Evolutionary conservation across 2,329 filamentous ascomycete species (phyloP).

Genomic region (Trichophyton verrucosum): DNA sequence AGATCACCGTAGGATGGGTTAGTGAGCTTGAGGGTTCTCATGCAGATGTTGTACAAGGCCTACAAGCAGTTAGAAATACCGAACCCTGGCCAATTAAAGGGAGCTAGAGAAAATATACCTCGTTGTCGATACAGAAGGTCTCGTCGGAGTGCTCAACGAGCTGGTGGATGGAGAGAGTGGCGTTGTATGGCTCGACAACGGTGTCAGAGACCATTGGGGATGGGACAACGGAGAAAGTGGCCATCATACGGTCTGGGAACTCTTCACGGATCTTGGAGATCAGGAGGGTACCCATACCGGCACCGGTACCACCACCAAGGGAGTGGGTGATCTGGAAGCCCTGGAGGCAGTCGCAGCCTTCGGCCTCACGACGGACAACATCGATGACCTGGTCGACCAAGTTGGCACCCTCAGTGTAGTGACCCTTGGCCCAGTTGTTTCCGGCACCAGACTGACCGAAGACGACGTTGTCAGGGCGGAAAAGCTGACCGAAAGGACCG

Average conservation of each 20-base stretch:
- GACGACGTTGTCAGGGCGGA: constrained; percentile 96
- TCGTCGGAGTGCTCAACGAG: constrained; percentile 99
- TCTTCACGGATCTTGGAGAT: constrained; percentile 98
- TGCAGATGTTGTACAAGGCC: constrained; percentile 99
- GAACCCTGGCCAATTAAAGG: neutral
- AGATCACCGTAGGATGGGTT: constrained; percentile 98
- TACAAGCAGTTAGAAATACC: constrained; percentile 16
- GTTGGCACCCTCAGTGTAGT: constrained; percentile 95
- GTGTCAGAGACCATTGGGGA: constrained; percentile 99
- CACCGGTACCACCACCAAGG: constrained; percentile 86
- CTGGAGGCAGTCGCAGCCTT: constrained; percentile 93
- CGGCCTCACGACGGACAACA: constrained; percentile 87
- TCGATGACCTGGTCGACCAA: constrained; percentile 89
- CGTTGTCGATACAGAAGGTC: constrained; percentile 99
- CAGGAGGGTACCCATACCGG: constrained; percentile 91
- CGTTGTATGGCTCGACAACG: constrained; percentile 99
- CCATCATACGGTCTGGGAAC: constrained; percentile 98
- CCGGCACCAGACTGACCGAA: constrained; percentile 93
- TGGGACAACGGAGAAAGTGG: constrained; percentile 89
- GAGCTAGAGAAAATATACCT: constrained; percentile 41
- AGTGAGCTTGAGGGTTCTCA: constrained; percentile 96
- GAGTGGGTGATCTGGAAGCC: constrained; percentile 99
- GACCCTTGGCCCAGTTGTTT: constrained; percentile 99
- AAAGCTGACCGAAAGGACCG: constrained; percentile 75
- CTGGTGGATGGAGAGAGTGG: constrained; percentile 96